Conservation (phyloP, 2,329 filamentous ascomycete species). For the Blastomyces percursus region DNA sequence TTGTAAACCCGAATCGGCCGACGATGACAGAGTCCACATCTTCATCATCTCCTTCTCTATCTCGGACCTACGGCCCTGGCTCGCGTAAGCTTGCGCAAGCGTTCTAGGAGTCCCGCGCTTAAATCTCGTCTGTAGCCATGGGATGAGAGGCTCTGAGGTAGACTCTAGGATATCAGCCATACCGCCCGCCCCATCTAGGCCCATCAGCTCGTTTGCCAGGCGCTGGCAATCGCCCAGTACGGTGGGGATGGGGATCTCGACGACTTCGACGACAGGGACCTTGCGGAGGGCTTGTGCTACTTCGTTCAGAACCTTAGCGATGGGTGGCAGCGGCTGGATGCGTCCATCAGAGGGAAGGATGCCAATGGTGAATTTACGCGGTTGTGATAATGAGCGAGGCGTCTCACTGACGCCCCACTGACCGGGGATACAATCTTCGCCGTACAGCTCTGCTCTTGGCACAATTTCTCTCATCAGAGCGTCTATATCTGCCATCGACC, state of each 20-base stretch:
- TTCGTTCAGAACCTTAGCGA: slow-evolving; percentile 31
- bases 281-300: slow-evolving; percentile 26
- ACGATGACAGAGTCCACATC: slow-evolving; percentile 40
- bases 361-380: slow-evolving; percentile 30
- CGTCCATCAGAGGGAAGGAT: slow-evolving; percentile 33
- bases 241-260: slow-evolving; percentile 46
- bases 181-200: slow-evolving; percentile 44
- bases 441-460: slow-evolving; percentile 44
- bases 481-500: slow-evolving; percentile 30
- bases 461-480: slow-evolving; percentile 44
- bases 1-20: slow-evolving; percentile 21
- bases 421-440: slow-evolving; percentile 36
- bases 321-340: slow-evolving; percentile 30
- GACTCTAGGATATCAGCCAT: slow-evolving; percentile 49
- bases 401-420: slow-evolving; percentile 27
- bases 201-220: slow-evolving; percentile 48
- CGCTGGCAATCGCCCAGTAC: slow-evolving; percentile 46
- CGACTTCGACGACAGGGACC: slow-evolving; percentile 41
- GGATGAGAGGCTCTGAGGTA: slow-evolving; percentile 47
- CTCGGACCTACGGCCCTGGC: slow-evolving; percentile 43
- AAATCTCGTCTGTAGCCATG: slow-evolving; percentile 47
- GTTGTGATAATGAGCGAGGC: slow-evolving; percentile 10
- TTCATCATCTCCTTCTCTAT: slow-evolving; percentile 47
- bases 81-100: slow-evolving; percentile 39
- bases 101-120: slow-evolving; percentile 38